A percentile compares a stretch with the other conserved stretches of the same genome.
phyloP scores from a whole-genome alignment of 2,329 filamentous ascomycete species.

The Hypocrella siamensis region DNA sequence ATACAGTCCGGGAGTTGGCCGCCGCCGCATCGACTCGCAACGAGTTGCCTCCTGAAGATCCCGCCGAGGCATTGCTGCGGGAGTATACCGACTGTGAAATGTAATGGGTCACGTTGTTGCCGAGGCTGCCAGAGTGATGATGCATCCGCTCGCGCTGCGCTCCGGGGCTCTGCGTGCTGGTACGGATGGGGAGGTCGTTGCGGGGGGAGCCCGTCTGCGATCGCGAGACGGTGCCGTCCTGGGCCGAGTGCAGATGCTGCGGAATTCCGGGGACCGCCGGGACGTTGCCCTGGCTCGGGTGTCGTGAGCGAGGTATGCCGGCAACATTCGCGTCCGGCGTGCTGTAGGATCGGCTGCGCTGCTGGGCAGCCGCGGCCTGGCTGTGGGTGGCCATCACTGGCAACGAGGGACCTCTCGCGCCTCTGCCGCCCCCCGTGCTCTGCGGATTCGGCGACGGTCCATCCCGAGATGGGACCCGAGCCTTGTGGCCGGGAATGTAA shows the following conservation, averaged over 20 bases:
- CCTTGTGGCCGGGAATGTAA: slow-evolving; percentile 79
- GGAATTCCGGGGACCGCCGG: slow-evolving; percentile 66
- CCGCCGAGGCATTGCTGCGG: slow-evolving; percentile 30
- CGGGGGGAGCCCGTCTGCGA: slow-evolving; percentile 72
- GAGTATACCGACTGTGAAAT: slow-evolving; percentile 37
- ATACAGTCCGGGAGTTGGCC: slow-evolving; percentile 26
- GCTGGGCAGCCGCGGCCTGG: slow-evolving; percentile 44
- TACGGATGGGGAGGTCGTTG: slow-evolving; percentile 49
- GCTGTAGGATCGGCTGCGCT: slow-evolving; percentile 77
- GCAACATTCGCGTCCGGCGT: slow-evolving; percentile 82
- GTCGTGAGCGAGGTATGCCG: slow-evolving; percentile 38
- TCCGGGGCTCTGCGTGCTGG: slow-evolving; percentile 56
- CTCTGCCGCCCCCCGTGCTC: slow-evolving; percentile 45
- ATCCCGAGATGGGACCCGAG: slow-evolving; percentile 65
- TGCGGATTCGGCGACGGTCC: slow-evolving; percentile 52
- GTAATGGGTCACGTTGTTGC: slow-evolving; percentile 38
- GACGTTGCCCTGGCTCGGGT: slow-evolving; percentile 38
- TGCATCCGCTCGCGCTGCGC: slow-evolving; percentile 45
- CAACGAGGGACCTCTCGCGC: slow-evolving; percentile 62
- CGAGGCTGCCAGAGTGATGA: slow-evolving; percentile 30
- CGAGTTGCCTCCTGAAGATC: slow-evolving; percentile 14
- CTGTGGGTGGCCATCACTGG: slow-evolving; percentile 50
- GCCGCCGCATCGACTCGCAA: slow-evolving; percentile 23
- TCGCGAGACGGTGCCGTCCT: slow-evolving; percentile 52
- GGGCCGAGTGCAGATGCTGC: slow-evolving; percentile 45